These are phyloP conservation scores for Penicillium chermesinum DNA, from an alignment of 495 filamentous ascomycete genomes.

Conservation along the genomic window DNA sequence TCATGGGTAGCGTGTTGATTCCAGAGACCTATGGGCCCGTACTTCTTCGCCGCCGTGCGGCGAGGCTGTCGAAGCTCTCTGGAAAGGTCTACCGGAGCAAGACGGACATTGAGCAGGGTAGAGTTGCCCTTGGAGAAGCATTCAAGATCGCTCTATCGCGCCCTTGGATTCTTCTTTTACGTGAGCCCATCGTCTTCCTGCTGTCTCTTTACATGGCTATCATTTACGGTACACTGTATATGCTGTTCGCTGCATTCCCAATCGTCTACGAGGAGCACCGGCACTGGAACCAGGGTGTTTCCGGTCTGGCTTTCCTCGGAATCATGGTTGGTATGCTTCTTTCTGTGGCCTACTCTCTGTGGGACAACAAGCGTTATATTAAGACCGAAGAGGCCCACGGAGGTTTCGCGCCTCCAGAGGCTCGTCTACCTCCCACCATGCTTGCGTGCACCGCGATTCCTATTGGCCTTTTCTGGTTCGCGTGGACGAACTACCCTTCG, in stretches of 20 bases:
- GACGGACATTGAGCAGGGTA: constrained; percentile 43
- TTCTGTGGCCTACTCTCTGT: constrained; percentile 47
- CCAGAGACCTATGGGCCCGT: constrained; percentile 61
- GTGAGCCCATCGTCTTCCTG: constrained; percentile 57
- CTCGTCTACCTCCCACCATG: constrained; percentile 43
- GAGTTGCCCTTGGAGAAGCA: constrained; percentile 26
- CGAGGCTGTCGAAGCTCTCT: constrained; percentile 46
- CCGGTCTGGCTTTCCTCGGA: constrained; percentile 74
- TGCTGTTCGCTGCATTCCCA: constrained; percentile 78
- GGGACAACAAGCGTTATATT: constrained; percentile 47
- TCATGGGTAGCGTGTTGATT: constrained; percentile 46
- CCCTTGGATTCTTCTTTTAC: constrained; percentile 46
- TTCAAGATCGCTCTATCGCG: constrained; percentile 45
- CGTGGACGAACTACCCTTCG: constrained; percentile 61
- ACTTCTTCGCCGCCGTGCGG: constrained; percentile 50
- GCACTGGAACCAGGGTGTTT: constrained; percentile 66
- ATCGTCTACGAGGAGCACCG: constrained; percentile 71
- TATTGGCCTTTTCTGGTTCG: constrained; percentile 58
- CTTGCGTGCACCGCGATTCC: constrained; percentile 41
- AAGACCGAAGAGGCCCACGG: constrained; percentile 28
- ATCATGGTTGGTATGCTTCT: constrained; percentile 79
- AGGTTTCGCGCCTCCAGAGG: constrained; percentile 45
- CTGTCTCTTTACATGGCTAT: constrained; percentile 71
- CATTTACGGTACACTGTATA: constrained; percentile 71
- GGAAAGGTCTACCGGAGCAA: constrained; percentile 53